phyloP scores from a whole-genome alignment of 306 rosid genomes.

The Pterocarpus santalinus region DNA sequence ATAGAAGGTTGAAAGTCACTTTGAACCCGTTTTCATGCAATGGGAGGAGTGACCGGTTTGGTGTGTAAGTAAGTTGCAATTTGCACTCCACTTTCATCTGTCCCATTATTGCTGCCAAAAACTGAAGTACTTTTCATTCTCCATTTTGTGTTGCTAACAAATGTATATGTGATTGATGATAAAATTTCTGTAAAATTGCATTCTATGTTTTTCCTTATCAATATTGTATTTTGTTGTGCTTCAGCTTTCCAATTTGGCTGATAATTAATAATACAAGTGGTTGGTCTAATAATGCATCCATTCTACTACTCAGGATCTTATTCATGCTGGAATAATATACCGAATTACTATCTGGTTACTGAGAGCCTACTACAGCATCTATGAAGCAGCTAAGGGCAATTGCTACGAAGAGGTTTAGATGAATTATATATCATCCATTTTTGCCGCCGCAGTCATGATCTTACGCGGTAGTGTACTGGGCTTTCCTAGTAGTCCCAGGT shows the following conservation, averaged over 20 bases:
- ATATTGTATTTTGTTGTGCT: background rate
- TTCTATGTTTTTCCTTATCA: background rate
- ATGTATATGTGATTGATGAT: background rate
- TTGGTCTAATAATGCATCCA: conserved; percentile 21
- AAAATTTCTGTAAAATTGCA: background rate
- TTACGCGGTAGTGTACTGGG: background rate
- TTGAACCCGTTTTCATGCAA: background rate
- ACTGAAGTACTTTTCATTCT: background rate
- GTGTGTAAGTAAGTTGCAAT: background rate
- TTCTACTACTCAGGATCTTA: conserved; percentile 26
- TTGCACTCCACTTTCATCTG: background rate
- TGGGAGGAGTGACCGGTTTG: background rate
- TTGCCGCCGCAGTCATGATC: background rate
- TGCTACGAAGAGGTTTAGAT: background rate
- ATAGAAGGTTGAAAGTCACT: background rate
- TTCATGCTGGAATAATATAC: conserved; percentile 34
- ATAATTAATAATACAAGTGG: background rate
- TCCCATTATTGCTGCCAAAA: background rate
- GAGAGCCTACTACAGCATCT: conserved; percentile 15
- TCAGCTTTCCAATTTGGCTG: background rate
- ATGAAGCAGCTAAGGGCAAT: background rate
- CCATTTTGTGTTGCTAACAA: background rate
- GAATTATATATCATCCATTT: background rate
- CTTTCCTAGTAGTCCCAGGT: background rate
- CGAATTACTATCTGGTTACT: conserved; percentile 17